Conservation (phyloP, 441 rosid genomes). For the Gossypium laxum region DNA sequence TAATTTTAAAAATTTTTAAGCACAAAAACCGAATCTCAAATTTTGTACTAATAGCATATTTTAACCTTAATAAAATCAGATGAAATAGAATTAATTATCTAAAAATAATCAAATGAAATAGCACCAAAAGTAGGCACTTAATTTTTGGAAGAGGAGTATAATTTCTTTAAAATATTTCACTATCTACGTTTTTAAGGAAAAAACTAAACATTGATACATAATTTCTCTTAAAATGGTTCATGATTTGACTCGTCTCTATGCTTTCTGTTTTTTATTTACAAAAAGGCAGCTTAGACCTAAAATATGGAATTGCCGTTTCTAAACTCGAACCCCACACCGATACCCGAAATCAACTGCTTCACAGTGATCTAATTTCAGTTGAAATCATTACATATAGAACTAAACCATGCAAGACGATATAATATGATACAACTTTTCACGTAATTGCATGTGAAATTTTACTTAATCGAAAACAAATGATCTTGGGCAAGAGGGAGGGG, state of each 20-base stretch:
- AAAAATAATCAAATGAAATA: not conserved
- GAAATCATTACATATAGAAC: slow-evolving; percentile 39
- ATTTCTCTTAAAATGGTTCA: not conserved
- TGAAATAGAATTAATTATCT: too few relatives aligned
- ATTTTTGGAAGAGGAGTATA: not conserved
- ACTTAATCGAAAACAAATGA: slow-evolving; percentile 8
- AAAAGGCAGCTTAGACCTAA: too few relatives aligned
- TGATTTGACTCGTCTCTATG: not conserved
- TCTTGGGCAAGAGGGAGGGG: slow-evolving; percentile 3
- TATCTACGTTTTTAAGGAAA: not conserved
- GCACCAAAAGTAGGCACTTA: not conserved
- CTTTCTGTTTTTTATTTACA: too few relatives aligned
- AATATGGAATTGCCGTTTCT: too few relatives aligned
- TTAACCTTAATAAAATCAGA: too few relatives aligned
- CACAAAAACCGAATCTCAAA: too few relatives aligned
- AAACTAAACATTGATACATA: not conserved
- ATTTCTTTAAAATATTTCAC: not conserved
- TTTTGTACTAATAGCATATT: too few relatives aligned
- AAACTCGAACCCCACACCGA: too few relatives aligned
- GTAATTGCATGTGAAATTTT: not conserved
- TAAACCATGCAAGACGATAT: slow-evolving; percentile 23
- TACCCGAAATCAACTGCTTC: slow-evolving; percentile 24
- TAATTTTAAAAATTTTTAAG: too few relatives aligned
- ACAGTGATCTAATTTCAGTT: slow-evolving; percentile 29
- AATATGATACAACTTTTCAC: slow-evolving; percentile 28